Percentiles rank a stretch among this genome's conserved stretches.
These are phyloP conservation scores for Lepiota subincarnata DNA, from an alignment of 768 basidiomycete genomes.

Conservation along the genomic window DNA sequence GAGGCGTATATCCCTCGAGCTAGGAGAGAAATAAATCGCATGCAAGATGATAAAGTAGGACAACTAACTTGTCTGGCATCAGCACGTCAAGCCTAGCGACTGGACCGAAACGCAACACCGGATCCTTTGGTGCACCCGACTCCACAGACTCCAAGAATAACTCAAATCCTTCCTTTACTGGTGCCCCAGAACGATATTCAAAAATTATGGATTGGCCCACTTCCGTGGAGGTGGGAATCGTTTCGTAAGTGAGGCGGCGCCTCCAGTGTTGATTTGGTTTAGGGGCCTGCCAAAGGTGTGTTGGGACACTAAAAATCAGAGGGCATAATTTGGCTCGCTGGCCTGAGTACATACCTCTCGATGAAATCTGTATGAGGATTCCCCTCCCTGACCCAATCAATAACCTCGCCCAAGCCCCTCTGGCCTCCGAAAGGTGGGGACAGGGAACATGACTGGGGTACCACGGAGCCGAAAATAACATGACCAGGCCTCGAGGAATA, in stretches of 20 bases:
- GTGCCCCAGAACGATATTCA: constrained; percentile 3
- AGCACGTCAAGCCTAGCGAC: constrained; percentile 6
- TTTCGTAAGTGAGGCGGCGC: constrained; percentile 7
- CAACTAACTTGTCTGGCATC: constrained; percentile 13
- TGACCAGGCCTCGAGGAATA: constrained; percentile 9
- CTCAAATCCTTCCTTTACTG: neutral
- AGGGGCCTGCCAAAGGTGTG: constrained; percentile 6
- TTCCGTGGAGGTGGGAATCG: neutral
- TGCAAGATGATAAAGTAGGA: neutral
- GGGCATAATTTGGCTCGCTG: neutral
- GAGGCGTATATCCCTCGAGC: constrained; percentile 7
- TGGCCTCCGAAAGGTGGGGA: constrained; percentile 10
- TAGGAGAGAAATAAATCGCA: neutral
- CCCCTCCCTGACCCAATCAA: constrained; percentile 9
- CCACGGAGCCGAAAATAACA: constrained; percentile 4
- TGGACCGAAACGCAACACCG: neutral
- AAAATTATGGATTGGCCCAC: neutral
- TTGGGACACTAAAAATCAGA: constrained; percentile 2
- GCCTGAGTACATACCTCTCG: neutral
- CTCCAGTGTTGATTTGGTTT: constrained; percentile 3
- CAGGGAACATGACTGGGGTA: neutral
- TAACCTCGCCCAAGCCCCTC: neutral
- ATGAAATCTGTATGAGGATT: constrained; percentile 4
- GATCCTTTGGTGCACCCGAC: neutral
- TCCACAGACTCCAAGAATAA: neutral